Percentiles rank a stretch among this genome's conserved stretches.
Evolutionary conservation across 192 early-diverging fungal species (phyloP).

Genomic region (Gamsiella multidivaricata): DNA sequence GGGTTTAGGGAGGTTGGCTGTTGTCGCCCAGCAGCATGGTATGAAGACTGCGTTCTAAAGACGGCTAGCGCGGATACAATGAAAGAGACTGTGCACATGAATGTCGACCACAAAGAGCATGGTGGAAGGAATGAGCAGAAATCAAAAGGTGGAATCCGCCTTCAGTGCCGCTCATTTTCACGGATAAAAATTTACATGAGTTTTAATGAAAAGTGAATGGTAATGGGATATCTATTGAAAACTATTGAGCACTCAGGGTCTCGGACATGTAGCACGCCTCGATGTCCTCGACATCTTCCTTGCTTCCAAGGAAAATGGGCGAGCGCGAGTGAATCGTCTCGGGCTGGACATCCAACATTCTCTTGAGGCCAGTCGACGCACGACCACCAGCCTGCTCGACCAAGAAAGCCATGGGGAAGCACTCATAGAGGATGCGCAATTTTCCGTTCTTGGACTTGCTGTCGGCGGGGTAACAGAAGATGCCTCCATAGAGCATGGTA

Average conservation of each 20-base stretch:
- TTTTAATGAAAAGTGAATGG: no score
- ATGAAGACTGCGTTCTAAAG: no score
- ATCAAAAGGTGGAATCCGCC: no score
- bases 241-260: neutral
- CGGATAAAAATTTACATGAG: no score
- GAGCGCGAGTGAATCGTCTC: conserved; percentile 89
- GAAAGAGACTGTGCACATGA: no score
- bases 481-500: conserved; percentile 91
- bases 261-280: conserved; percentile 72
- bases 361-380: conserved; percentile 82
- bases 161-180: no score
- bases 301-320: conserved; percentile 90
- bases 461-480: conserved; percentile 89
- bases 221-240: conserved; percentile 4
- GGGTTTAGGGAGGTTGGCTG: no score
- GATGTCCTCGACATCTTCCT: conserved; percentile 89
- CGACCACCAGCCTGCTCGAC: conserved; percentile 97
- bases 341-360: conserved; percentile 90
- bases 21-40: no score
- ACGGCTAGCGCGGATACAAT: no score
- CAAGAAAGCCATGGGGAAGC: conserved; percentile 98
- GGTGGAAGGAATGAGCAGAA: no score
- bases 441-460: conserved; percentile 87
- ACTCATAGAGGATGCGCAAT: conserved; percentile 96
- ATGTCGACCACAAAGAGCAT: no score